Conservation (phyloP, 2,329 filamentous ascomycete genomes). For the Lecanicillium sp. region DNA sequence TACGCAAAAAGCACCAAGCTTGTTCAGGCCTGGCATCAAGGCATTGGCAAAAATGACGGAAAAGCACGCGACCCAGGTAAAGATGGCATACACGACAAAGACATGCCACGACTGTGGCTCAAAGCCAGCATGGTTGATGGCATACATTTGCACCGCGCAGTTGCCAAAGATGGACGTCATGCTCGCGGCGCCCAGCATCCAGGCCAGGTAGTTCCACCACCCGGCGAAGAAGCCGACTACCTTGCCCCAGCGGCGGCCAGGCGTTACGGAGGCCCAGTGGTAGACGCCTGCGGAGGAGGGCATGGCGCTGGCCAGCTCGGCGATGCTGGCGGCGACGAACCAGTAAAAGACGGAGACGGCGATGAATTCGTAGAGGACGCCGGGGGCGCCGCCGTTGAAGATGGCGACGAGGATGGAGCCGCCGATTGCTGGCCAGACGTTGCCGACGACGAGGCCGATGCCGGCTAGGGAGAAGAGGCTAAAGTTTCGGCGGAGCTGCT, state of each 20-base stretch:
- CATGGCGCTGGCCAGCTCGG: constrained; percentile 37
- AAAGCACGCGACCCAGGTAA: constrained; percentile 10
- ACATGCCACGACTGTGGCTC: constrained; percentile 12
- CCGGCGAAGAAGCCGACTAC: constrained; percentile 40
- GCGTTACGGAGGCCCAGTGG: constrained; percentile 43
- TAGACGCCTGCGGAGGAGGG: constrained; percentile 35
- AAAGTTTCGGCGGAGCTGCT: constrained; percentile 30
- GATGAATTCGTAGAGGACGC: constrained; percentile 38
- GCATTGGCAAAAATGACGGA: constrained; percentile 35
- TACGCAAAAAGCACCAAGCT: constrained; percentile 34
- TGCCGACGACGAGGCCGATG: constrained; percentile 32
- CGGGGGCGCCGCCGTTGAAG: constrained; percentile 33
- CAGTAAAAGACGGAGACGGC: constrained; percentile 41
- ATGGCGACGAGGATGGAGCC: constrained; percentile 31
- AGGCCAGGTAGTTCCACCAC: constrained; percentile 43
- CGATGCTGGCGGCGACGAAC: constrained; percentile 39
- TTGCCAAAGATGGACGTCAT: constrained; percentile 21
- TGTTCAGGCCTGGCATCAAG: constrained; percentile 31
- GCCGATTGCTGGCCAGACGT: constrained; percentile 35
- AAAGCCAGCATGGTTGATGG: constrained; percentile 11
- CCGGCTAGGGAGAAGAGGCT: constrained; percentile 31
- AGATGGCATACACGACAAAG: constrained; percentile 12
- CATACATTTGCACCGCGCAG: constrained; percentile 12
- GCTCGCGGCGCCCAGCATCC: constrained; percentile 35
- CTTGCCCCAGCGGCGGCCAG: constrained; percentile 34